Base-by-base conservation (phyloP, 495 filamentous ascomycete genomes). In the Hypoxylon perforatum region DNA sequence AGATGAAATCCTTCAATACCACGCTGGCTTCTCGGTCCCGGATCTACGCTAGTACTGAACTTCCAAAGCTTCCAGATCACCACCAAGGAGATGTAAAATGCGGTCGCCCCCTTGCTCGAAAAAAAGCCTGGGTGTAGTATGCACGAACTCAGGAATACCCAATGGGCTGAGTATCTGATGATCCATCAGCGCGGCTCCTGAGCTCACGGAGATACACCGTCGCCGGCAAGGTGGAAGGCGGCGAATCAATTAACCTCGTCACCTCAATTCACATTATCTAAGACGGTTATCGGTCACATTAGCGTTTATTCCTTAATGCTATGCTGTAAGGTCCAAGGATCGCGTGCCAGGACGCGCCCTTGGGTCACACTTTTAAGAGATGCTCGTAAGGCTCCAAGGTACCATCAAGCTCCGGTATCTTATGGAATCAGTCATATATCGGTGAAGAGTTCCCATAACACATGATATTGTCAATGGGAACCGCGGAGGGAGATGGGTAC, bases 1-100 rank as follows among this genome's bases (percentile, higher is more conserved):
- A 33, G 8, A 10, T 33, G 47, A 57, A 44, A 45, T 61, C 63
- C 53, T 62, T 45, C 22, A 56, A 65, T 61, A 36, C 53, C 19
- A 51, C 53, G 10, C 49, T 63, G 35, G 60, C 38, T 51, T 36
- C 47, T 64, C 56, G 66, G 66, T 69, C 66, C 56, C 50, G 56
- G 60, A 52, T 69, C 66, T 50, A 47, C 60, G 46, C 66, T 61
- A 69, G 66, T 41, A 63, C n/a, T n/a, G 4, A 56, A 64, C 55
- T 60, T 64, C 55, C 36, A 63, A 25, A 21, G 56, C 55, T 69
- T 68, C 59, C 48, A 69, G 48, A 55, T 58, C 35, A 22, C 28
- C 7, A 12, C 28, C 1, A 6, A 42, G 46, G 14, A 33, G 22
- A 42, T 57, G 15, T 23, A 12, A 30, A 28, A 9, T 47, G 30